A percentile compares a stretch with the other conserved stretches of the same genome.
Conservation (phyloP, 106 monocot genomes). For the Phalaenopsis aphrodite region DNA sequence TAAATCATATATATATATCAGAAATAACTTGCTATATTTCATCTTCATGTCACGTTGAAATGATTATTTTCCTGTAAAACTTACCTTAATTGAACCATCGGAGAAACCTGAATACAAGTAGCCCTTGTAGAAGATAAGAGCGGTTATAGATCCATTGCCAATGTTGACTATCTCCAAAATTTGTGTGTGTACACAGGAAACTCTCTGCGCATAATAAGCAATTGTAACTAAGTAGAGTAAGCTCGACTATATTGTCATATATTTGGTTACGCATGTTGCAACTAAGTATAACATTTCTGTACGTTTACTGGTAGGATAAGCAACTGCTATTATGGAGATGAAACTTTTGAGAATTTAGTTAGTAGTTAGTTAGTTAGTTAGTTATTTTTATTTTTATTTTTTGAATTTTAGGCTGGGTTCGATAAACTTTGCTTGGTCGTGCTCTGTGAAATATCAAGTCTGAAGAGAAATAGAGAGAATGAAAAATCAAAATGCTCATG, state of each 20-base stretch:
- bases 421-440: background rate
- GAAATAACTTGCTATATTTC: no score
- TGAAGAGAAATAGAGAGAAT: background rate
- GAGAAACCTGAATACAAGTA: conserved; percentile 69
- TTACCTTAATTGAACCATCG: conserved; percentile 89
- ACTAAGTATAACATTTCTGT: no score
- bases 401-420: background rate
- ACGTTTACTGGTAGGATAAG: no score
- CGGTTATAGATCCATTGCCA: conserved; percentile 60
- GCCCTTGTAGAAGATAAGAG: conserved; percentile 84
- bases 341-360: no score
- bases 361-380: background rate
- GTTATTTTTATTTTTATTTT: background rate
- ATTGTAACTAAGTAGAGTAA: background rate
- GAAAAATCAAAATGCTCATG: background rate
- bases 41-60: background rate
- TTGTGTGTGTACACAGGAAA: conserved; percentile 99
- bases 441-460: conserved; percentile 2
- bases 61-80: background rate
- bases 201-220: conserved; percentile 38
- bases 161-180: conserved; percentile 73
- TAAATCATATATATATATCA: no score
- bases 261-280: no score
- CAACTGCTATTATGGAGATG: no score
- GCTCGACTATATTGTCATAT: no score